phyloP scores from a whole-genome alignment of 805 yeast species.

The Spathaspora boniae region DNA sequence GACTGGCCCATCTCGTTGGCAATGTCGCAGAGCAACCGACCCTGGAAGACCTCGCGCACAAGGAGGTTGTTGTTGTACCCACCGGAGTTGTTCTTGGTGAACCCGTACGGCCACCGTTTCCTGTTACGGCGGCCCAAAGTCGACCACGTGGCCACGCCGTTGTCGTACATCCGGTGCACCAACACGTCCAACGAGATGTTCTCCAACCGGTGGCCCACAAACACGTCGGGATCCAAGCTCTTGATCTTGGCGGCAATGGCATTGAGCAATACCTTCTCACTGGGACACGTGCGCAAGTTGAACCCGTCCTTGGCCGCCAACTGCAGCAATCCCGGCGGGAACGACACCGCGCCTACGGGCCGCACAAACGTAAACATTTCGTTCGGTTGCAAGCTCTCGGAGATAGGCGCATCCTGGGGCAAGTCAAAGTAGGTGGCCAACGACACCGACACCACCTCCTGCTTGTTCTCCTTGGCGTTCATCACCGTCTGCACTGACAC shows the following conservation, averaged over 20 bases:
- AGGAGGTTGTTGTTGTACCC: slow-evolving; percentile 47
- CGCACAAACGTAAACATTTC: slow-evolving; percentile 71
- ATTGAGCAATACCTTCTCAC: slow-evolving; percentile 70
- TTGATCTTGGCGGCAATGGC: slow-evolving; percentile 72
- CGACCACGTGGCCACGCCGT: slow-evolving; percentile 73
- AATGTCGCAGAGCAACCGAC: slow-evolving; percentile 87
- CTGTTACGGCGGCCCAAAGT: slow-evolving; percentile 79
- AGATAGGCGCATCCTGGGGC: slow-evolving; percentile 72
- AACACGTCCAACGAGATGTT: slow-evolving; percentile 73
- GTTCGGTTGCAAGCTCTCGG: slow-evolving; percentile 57
- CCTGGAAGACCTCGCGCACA: slow-evolving; percentile 71
- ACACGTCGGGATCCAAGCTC: slow-evolving; percentile 83
- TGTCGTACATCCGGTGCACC: slow-evolving; percentile 74
- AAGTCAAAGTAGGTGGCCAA: slow-evolving; percentile 66
- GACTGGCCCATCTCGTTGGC: slow-evolving; percentile 95
- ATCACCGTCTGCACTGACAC: slow-evolving; percentile 77
- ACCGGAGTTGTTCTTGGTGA: slow-evolving; percentile 45
- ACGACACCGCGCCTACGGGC: slow-evolving; percentile 61
- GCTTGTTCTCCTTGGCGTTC: slow-evolving; percentile 70
- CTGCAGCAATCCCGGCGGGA: slow-evolving; percentile 74
- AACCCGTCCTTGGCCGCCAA: slow-evolving; percentile 54
- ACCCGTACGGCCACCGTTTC: slow-evolving; percentile 72
- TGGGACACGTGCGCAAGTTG: slow-evolving; percentile 56
- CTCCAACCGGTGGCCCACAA: slow-evolving; percentile 85
- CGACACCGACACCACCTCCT: slow-evolving; percentile 84